Evolutionary conservation across 495 filamentous ascomycete species (phyloP).

Genomic region (Penicillium soppii): DNA sequence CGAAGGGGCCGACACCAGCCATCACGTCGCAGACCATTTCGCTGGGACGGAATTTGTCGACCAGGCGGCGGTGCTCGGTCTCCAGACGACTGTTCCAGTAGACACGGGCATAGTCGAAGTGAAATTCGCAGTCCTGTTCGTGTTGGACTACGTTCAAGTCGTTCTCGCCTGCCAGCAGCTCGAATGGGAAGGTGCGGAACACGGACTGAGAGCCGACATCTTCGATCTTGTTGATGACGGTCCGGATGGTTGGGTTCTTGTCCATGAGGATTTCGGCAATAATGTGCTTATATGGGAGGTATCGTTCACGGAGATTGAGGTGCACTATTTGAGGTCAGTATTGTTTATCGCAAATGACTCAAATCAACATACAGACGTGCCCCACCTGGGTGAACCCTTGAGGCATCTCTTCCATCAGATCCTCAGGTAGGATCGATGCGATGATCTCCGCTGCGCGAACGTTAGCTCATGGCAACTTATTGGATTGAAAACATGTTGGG

Average conservation of each 20-base stretch:
- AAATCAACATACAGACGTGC: slow-evolving; percentile 67
- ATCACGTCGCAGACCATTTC: slow-evolving; percentile 96
- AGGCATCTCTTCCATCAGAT: slow-evolving; percentile 73
- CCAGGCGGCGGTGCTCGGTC: slow-evolving; percentile 80
- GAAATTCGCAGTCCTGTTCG: slow-evolving; percentile 50
- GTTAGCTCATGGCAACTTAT: background rate
- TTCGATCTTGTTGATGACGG: slow-evolving; percentile 95
- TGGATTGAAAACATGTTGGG: background rate
- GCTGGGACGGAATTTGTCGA: slow-evolving; percentile 73
- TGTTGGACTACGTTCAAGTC: slow-evolving; percentile 76
- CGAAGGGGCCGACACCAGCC: slow-evolving; percentile 96
- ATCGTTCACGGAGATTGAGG: slow-evolving; percentile 81
- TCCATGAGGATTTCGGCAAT: slow-evolving; percentile 83
- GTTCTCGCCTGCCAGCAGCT: slow-evolving; percentile 77
- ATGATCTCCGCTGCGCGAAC: slow-evolving; percentile 72
- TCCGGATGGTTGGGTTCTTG: slow-evolving; percentile 77
- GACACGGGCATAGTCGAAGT: slow-evolving; percentile 67
- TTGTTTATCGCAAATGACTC: background rate
- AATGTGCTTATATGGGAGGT: slow-evolving; percentile 75
- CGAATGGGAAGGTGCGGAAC: slow-evolving; percentile 91
- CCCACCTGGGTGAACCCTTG: slow-evolving; percentile 82
- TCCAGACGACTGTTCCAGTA: slow-evolving; percentile 96
- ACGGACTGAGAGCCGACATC: slow-evolving; percentile 79
- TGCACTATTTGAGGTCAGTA: slow-evolving; percentile 55
- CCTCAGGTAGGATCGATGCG: slow-evolving; percentile 67